Evolutionary conservation across 2,329 filamentous ascomycete genomes (phyloP), one percentile per base, ranked within the genome.

Genomic region (Allantophomopsis cytisporea): DNA sequence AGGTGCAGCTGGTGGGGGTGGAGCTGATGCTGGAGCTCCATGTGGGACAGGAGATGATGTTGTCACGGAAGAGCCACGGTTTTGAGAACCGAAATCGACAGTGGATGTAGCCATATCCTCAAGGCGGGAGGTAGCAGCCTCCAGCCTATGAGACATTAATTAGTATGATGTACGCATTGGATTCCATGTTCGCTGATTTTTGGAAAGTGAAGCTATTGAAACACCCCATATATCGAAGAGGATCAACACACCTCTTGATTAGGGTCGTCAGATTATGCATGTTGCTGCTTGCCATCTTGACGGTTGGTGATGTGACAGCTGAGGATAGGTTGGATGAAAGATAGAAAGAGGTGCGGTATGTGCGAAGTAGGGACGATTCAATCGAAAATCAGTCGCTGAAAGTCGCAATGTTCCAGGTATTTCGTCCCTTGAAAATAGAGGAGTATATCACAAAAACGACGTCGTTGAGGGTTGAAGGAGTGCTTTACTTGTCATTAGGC

Each of bases 221-320:
- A 28, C 23, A 8, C 8, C 23, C 4, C 4, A 7, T 28, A 28
- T 8, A 28, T 28, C 10, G 8, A 28, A 28, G 23, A 28, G 10
- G 23, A 28, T 34, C 14, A 34, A 15, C 11, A 53, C 74, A 96
- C 91, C 91, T 79, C 74, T 98, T 98, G 68, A 98, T 95, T 55
- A 98, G 76, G 40, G 91, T 98, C 30, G 87, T 93, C 46, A 98
- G 68, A 59, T 94, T 96, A 64, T 96, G 80, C 86, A 96, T 95
- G 54, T 87, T 84, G 63, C 73, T 83, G 46, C 77, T 66, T 49
- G 80, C 75, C 82, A 88, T 88, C 46, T 34, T 38, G 41, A 18
- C 15, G 38, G 11, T 20, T 39, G 30, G 30, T 23, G 31, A n/a
- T 14, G n/a, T 34, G 20, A 35, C 30, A 39, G 38, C 35, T 36